Percentiles rank a stretch among this genome's conserved stretches.
Evolutionary conservation across 257 asterid genomes (phyloP).

Genomic region (Mitragyna speciosa): DNA sequence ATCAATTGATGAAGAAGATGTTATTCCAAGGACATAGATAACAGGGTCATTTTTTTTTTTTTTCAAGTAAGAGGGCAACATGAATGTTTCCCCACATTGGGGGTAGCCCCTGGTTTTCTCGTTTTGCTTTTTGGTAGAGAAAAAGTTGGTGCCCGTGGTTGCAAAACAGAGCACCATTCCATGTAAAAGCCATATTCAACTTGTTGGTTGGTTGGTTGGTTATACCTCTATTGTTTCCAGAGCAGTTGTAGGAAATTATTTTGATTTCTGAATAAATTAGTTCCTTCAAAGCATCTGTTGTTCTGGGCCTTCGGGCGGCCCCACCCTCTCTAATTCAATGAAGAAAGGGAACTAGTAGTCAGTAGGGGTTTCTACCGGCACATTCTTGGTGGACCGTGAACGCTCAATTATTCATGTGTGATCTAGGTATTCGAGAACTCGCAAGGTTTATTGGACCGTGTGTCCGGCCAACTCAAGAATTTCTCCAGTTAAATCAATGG

Average conservation of each 20-base stretch:
- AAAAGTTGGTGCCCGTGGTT: slow-evolving; percentile 21
- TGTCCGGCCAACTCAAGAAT: too few relatives aligned
- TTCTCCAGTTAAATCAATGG: too few relatives aligned
- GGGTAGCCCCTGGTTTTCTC: slow-evolving; percentile 16
- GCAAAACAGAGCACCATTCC: slow-evolving; percentile 24
- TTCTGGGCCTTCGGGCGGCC: too few relatives aligned
- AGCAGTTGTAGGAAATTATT: slow-evolving; percentile 18
- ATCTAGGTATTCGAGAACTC: too few relatives aligned
- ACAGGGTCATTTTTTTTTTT: slow-evolving; percentile 18
- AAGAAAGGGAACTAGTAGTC: too few relatives aligned
- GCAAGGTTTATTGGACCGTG: too few relatives aligned
- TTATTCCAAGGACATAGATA: neutral
- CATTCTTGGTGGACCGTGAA: too few relatives aligned
- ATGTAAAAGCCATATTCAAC: slow-evolving; percentile 2
- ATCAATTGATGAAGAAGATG: neutral
- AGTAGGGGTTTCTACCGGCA: too few relatives aligned
- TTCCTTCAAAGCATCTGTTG: neutral
- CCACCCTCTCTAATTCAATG: too few relatives aligned
- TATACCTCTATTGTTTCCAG: slow-evolving; percentile 25
- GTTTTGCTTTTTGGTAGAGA: slow-evolving; percentile 18
- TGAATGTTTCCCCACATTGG: slow-evolving; percentile 26
- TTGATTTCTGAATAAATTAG: slow-evolving; percentile 17
- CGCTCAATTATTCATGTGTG: too few relatives aligned
- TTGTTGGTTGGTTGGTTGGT: slow-evolving; percentile 22
- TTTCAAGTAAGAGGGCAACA: neutral